Conservation (phyloP, 208 protist genomes). For the Trypanosoma theileri region DNA sequence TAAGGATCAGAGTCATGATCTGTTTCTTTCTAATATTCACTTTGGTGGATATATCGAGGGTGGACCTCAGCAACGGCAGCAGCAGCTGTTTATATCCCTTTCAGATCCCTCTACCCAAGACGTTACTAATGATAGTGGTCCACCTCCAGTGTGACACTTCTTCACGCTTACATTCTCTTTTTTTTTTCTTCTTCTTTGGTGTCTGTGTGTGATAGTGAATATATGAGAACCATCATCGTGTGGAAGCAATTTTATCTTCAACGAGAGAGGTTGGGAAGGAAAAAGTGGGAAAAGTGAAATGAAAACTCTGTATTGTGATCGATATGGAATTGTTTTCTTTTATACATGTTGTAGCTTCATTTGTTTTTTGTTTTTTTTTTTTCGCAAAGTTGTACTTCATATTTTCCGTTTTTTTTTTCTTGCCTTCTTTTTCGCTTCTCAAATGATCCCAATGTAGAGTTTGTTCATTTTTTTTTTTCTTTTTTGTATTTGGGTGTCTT, state of each 20-base stretch:
- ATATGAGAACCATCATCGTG: background rate
- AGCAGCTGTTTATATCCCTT: constrained; percentile 21
- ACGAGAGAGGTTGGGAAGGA: background rate
- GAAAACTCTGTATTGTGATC: too few relatives aligned
- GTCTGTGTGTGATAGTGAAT: background rate
- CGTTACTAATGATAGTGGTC: constrained; percentile 7
- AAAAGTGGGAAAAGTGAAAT: background rate
- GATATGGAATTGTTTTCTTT: too few relatives aligned
- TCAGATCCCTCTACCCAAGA: background rate
- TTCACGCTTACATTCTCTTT: background rate
- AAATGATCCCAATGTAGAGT: background rate
- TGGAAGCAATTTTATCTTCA: background rate
- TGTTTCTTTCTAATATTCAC: constrained; percentile 74
- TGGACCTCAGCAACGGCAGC: constrained; percentile 12
- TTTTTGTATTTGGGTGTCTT: background rate
- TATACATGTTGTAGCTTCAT: too few relatives aligned
- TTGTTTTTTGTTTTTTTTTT: too few relatives aligned
- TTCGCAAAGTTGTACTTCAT: too few relatives aligned
- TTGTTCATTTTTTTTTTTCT: constrained; percentile 1
- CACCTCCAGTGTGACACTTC: constrained; percentile 20
- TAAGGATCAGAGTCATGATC: constrained; percentile 89
- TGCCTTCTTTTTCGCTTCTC: too few relatives aligned
- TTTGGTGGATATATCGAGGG: constrained; percentile 70
- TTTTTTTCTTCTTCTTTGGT: constrained; percentile 13
- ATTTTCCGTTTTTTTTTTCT: too few relatives aligned